phyloP scores from a whole-genome alignment of 2,329 filamentous ascomycete genomes.

The Venturiaceae sp. region DNA sequence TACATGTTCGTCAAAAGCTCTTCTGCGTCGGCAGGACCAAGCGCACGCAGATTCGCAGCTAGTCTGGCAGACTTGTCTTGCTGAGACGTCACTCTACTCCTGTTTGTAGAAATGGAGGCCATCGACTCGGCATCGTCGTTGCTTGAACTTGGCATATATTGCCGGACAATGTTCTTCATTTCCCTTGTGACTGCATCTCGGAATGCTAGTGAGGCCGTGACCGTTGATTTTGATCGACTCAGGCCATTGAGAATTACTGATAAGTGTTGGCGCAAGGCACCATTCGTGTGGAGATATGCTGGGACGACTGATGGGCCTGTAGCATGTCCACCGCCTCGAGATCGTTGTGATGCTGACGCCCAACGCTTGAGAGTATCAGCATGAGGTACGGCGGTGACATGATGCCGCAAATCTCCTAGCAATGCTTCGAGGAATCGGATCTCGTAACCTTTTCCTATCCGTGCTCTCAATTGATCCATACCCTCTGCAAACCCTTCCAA shows the following conservation, averaged over 20 bases:
- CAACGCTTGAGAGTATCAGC: conserved; percentile 74
- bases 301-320: conserved; percentile 40
- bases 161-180: conserved; percentile 74
- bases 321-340: conserved; percentile 49
- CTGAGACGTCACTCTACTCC: conserved; percentile 55
- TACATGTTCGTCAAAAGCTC: conserved; percentile 75
- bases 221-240: conserved; percentile 71
- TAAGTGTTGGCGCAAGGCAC: conserved; percentile 61
- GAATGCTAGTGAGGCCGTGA: conserved; percentile 72
- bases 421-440: conserved; percentile 67
- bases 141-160: conserved; percentile 79
- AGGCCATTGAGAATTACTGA: conserved; percentile 65
- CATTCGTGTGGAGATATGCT: conserved; percentile 65
- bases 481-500: conserved; percentile 73
- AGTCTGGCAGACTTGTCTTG: conserved; percentile 86
- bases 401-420: conserved; percentile 69
- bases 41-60: conserved; percentile 74
- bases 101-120: conserved; percentile 71
- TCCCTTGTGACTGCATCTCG: conserved; percentile 77
- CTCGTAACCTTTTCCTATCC: conserved; percentile 84
- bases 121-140: conserved; percentile 91
- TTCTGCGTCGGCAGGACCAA: conserved; percentile 80
- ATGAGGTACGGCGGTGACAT: conserved; percentile 62
- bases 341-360: conserved; percentile 66
- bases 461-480: conserved; percentile 62